A percentile compares a stretch with the other conserved stretches of the same genome.
Evolutionary conservation across 116 monocot species (phyloP).

Genomic region (Trichopus zeylanicus): DNA sequence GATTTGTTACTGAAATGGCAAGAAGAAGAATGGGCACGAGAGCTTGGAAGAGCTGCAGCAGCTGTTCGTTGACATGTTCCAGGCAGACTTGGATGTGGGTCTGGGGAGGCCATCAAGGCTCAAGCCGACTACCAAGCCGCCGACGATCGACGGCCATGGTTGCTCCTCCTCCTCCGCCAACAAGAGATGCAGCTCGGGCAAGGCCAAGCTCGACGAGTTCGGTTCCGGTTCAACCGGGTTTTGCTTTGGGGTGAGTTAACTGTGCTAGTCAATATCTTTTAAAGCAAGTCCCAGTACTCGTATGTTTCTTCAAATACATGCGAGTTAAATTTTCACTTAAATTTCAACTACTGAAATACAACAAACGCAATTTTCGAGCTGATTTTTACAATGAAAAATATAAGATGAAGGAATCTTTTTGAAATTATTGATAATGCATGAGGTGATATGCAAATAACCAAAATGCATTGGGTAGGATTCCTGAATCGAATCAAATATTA

Average conservation of each 20-base stretch:
- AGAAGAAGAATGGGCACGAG: conserved; percentile 24
- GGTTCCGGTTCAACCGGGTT: no score
- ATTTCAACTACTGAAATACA: no score
- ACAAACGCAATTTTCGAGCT: no score
- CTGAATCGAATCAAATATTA: no score
- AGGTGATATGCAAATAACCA: no score
- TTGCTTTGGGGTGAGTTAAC: conserved; percentile 49
- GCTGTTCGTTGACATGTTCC: conserved; percentile 76
- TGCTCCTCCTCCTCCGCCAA: conserved; percentile 4
- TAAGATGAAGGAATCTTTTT: no score
- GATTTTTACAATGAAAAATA: no score
- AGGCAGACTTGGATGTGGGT: conserved; percentile 25
- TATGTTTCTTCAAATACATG: not conserved
- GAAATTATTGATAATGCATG: no score
- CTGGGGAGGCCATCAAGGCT: not conserved
- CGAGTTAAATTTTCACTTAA: no score
- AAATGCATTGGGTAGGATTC: no score
- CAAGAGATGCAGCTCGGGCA: conserved; percentile 31
- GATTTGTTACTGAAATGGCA: no score
- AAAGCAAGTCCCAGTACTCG: not conserved
- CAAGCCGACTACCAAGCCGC: not conserved
- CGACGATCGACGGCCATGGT: conserved; percentile 2
- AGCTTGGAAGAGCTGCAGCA: conserved; percentile 77
- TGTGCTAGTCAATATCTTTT: not conserved
- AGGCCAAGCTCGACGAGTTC: conserved; percentile 16